These are phyloP conservation scores for Orbilia blumenaviensis DNA, from an alignment of 2,329 filamentous ascomycete genomes.

Conservation along the genomic window DNA sequence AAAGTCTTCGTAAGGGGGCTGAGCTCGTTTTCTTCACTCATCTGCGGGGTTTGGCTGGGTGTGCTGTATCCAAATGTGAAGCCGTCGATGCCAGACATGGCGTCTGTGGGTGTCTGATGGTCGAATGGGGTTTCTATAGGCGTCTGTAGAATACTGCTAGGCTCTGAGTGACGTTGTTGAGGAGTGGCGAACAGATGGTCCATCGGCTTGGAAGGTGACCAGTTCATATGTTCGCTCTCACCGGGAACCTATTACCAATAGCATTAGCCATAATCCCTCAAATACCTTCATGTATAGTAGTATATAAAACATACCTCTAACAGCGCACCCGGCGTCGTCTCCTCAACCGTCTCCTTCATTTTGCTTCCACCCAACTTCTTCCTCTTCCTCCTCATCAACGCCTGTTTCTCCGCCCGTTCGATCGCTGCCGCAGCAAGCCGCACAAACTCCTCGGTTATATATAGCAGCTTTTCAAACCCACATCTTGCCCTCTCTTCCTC, in stretches of 20 bases:
- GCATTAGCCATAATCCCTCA: not conserved
- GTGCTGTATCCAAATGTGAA: constrained; percentile 46
- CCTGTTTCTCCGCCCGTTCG: constrained; percentile 88
- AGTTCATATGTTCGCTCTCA: constrained; percentile 47
- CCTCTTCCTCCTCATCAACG: constrained; percentile 80
- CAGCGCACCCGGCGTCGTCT: constrained; percentile 9
- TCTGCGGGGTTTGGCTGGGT: constrained; percentile 54
- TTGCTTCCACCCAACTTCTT: constrained; percentile 66
- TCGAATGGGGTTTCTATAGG: constrained; percentile 35
- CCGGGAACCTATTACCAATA: constrained; percentile 18
- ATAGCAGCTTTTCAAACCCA: constrained; percentile 80
- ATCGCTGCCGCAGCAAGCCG: constrained; percentile 90
- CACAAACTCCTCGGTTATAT: constrained; percentile 93
- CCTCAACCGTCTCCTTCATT: constrained; percentile 27
- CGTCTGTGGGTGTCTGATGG: constrained; percentile 30
- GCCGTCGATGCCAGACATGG: constrained; percentile 27
- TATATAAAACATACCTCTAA: constrained; percentile 20
- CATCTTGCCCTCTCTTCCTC: constrained; percentile 74
- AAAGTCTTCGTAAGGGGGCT: constrained; percentile 55
- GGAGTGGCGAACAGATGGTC: not conserved
- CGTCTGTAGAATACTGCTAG: constrained; percentile 18
- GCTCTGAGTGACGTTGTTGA: not conserved
- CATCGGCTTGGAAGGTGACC: constrained; percentile 10
- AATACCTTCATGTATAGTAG: not conserved
- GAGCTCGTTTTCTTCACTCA: constrained; percentile 56